Evolutionary conservation across 164 flowering plant species (phyloP), one percentile per base, ranked within the genome.

Genomic region (Vitis riparia): DNA sequence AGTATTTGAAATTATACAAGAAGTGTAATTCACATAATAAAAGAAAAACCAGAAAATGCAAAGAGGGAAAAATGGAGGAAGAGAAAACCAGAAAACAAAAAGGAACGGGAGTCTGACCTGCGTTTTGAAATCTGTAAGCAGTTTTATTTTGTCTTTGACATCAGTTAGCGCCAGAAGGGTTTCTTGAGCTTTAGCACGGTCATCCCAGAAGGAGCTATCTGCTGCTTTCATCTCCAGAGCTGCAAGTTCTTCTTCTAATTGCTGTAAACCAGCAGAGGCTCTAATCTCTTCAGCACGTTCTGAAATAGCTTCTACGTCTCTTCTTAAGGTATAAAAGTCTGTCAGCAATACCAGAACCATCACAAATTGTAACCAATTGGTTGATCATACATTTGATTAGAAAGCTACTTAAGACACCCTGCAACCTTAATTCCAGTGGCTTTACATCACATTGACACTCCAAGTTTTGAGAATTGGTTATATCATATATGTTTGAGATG

Each of bases 151-250:
- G 57, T 91, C 99, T 82, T 93, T 95, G 75, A 87, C 82, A 71
- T 90, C 97, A 59, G 94, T 90, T 72, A 95, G 70, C n/a, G 90
- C 81, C 69, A 71, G 76, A 76, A 93, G 98, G 61, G 76, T 90
- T 79, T 89, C 81, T 77, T 95, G 99, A 66, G 99, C 98, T 74
- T 81, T 83, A 68, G 83, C 78, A 70, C 83, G 94, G 59, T 93
- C 94, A 79, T 93, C 99, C 99, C 99, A 95, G 30, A 95, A 82
- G 66, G 91, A 83, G 79, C 78, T 84, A 75, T 87, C 91, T 48
- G 92, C 84, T n/a, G 98, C 85, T 73, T 84, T 83, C 37, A 62
- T 75, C 82, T 95, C 98, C 78, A 93, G 77, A 59, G 64, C 76
- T 17, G 76, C 77, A 51, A 87, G 79, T 23, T 88, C 96, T 55